A percentile compares a stretch with the other conserved stretches of the same genome.
Evolutionary conservation across 2,329 filamentous ascomycete genomes (phyloP).

Genomic region (Ciborinia camelliae): DNA sequence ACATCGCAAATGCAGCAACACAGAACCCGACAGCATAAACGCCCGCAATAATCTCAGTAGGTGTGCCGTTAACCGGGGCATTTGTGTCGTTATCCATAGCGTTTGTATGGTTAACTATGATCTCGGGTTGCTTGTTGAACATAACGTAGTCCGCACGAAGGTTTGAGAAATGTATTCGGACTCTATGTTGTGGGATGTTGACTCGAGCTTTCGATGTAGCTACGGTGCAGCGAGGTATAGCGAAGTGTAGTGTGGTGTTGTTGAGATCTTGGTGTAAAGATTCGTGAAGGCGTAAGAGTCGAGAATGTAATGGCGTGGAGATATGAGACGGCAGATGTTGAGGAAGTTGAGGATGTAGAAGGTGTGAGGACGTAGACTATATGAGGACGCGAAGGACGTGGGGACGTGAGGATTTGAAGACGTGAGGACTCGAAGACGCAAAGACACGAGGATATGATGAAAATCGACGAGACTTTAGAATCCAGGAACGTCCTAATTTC

Average conservation of each 20-base stretch:
- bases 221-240: neutral
- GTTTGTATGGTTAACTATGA: neutral
- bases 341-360: too few species aligned
- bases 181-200: neutral
- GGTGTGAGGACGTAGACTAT: too few species aligned
- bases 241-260: neutral
- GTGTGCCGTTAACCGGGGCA: too few species aligned
- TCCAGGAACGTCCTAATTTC: neutral
- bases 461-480: neutral
- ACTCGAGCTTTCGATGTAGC: neutral
- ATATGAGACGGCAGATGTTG: too few species aligned
- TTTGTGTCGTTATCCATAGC: neutral
- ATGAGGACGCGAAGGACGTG: too few species aligned
- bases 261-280: neutral
- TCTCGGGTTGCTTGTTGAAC: neutral
- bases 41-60: too few species aligned
- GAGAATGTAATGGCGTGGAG: too few species aligned
- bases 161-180: neutral
- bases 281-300: neutral
- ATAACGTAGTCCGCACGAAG: neutral
- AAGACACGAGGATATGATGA: neutral
- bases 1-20: too few species aligned
- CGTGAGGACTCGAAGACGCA: neutral
- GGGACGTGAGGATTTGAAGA: neutral
- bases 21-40: too few species aligned